Evolutionary conservation across 2,329 filamentous ascomycete genomes (phyloP), one percentile per base, ranked within the genome.

Genomic region (Ophiostoma novo-ulmi): DNA sequence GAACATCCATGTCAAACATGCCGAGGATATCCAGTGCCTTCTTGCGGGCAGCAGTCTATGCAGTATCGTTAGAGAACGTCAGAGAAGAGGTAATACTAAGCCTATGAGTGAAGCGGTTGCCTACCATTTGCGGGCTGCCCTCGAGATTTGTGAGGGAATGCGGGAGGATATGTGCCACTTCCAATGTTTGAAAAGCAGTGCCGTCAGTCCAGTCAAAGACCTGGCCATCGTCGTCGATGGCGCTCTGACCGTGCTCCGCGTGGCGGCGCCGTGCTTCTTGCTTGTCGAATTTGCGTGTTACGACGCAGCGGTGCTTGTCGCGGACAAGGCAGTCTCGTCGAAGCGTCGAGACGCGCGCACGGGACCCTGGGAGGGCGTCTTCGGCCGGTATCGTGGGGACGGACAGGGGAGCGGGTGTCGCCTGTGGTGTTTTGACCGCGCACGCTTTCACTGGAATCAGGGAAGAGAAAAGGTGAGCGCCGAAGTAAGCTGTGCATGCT

Each of bases 1-100:
- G 68, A 20, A 69, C 68, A n/a, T 63, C 36, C 36, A 69, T 31
- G 35, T 69, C 68, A 44, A 69, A 63, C 68, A 69, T 63, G 55
- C 35, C 20, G 13, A 69, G 68, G n/a, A 69, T 69, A 17, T 31
- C 36, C 11, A 63, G 55, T 31, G 68, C 55, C 20, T 63, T 69
- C 55, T 44, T 63, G n/a, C 68, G 68, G 36, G 68, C 68, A 63
- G 68, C 55, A 63, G 10, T 35, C 68, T 69, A 10, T 35, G 44
- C 22, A 68, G 41, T 20, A 48, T 48, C 17, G 41, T 48, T 26
- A 26, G 26, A 26, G 26, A 26, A 26, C 26, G 26, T 26, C 41
- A 48, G 41, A 48, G 41, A 48, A 48, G 44, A 48, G 26, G 7
- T 38, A 38, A 38, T 5, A 31, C n/a, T 3, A 55, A 55, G 48